phyloP scores from a whole-genome alignment of 768 basidiomycete genomes.

The Dictyophora rubrovolvata region DNA sequence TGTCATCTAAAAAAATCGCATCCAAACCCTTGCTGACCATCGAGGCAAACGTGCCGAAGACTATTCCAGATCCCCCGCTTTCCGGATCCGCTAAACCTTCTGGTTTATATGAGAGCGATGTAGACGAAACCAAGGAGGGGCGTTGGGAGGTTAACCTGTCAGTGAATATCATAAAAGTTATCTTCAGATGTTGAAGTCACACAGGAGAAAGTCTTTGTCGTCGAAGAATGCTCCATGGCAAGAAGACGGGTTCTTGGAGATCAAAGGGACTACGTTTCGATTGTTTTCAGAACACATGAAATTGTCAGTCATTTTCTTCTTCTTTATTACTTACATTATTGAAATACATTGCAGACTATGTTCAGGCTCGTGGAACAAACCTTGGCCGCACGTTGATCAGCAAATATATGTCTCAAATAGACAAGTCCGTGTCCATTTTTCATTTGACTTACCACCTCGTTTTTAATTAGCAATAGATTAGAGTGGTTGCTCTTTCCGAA shows the following conservation, averaged over 20 bases:
- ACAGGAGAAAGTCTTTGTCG: conserved; percentile 16
- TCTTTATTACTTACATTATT: background rate
- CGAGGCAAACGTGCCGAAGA: background rate
- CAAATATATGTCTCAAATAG: conserved; percentile 45
- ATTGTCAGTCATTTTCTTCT: conserved; percentile 8
- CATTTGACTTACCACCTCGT: background rate
- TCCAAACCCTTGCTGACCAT: background rate
- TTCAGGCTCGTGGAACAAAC: conserved; percentile 49
- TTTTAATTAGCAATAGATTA: background rate
- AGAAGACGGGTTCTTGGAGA: conserved; percentile 11
- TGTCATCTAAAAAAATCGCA: background rate
- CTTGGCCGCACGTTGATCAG: conserved; percentile 31
- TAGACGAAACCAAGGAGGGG: background rate
- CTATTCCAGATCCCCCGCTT: background rate
- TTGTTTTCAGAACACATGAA: conserved; percentile 15
- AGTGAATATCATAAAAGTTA: background rate
- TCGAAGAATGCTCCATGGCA: conserved; percentile 26
- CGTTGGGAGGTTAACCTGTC: background rate
- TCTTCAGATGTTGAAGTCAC: background rate
- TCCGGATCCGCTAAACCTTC: background rate
- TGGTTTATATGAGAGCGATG: background rate
- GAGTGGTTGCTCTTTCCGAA: background rate
- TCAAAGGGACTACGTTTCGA: conserved; percentile 12
- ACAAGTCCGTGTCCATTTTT: conserved; percentile 31
- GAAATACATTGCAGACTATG: conserved; percentile 41